A percentile compares a stretch with the other conserved stretches of the same genome.
Evolutionary conservation across 1,284 basidiomycete species (phyloP).

Genomic region (Leccinum griseonigrum): DNA sequence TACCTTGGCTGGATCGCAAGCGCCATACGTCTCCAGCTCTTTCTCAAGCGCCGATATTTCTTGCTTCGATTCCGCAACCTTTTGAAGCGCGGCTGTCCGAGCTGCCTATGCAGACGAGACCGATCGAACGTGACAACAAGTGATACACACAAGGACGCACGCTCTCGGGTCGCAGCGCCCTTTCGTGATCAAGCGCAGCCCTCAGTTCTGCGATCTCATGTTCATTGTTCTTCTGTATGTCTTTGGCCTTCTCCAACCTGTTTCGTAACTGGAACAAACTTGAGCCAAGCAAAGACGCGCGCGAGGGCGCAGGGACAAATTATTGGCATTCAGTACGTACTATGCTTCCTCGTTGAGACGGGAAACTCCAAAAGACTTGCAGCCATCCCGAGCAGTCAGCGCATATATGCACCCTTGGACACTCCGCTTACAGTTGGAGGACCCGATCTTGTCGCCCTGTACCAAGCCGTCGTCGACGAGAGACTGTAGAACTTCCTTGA

Average conservation of each 20-base stretch:
- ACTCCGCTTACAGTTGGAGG: slow-evolving; percentile 73
- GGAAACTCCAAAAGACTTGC: slow-evolving; percentile 90
- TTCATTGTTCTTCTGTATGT: slow-evolving; percentile 44
- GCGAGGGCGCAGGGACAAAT: background rate
- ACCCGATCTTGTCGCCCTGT: slow-evolving; percentile 85
- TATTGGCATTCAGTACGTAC: slow-evolving; percentile 39
- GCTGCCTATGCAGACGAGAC: slow-evolving; percentile 43
- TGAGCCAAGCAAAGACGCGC: slow-evolving; percentile 6
- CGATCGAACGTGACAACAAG: background rate
- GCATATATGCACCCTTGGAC: slow-evolving; percentile 27
- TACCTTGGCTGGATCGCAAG: slow-evolving; percentile 78
- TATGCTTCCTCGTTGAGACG: slow-evolving; percentile 77
- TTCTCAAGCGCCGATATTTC: slow-evolving; percentile 57
- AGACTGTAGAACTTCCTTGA: slow-evolving; percentile 85
- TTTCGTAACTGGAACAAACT: slow-evolving; percentile 50
- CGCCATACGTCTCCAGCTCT: slow-evolving; percentile 75
- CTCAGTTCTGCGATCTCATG: slow-evolving; percentile 49
- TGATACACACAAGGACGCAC: slow-evolving; percentile 40
- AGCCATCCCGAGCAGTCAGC: slow-evolving; percentile 23
- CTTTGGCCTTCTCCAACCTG: slow-evolving; percentile 54
- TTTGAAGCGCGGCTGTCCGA: slow-evolving; percentile 49
- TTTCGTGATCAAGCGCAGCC: slow-evolving; percentile 50
- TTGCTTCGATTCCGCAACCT: slow-evolving; percentile 49
- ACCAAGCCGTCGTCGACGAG: slow-evolving; percentile 83
- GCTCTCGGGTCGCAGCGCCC: slow-evolving; percentile 58